Base-by-base conservation (phyloP, 306 rosid species). In the Prunus mume region DNA sequence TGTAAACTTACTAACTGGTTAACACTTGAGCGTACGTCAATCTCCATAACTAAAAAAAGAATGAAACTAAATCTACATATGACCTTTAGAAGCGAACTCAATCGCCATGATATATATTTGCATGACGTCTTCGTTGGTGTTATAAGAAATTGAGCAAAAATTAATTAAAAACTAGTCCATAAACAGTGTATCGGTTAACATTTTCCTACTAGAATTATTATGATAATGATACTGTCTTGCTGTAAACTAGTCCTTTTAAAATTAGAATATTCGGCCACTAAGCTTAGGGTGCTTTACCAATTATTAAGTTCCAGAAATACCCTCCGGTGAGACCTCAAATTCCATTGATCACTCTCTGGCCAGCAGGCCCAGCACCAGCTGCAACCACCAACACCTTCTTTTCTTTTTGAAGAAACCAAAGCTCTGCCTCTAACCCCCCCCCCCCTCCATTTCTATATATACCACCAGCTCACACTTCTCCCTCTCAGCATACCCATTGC, bases 351-450 rank as follows among this genome's bases (percentile, higher is more conserved):
- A 34, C 47, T 25, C 47, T 25, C 72, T 22, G 79, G 73, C 78
- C 80, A 70, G 76, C 77, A 73, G 69, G 50, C 28, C 75, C 57
- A 27, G 4, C 76, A 57, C 61, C 27, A 45, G 65, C 52, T 54
- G n/a, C 50, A 7, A 7, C 52, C 38, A 49, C 54, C 54, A 13
- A 13, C 52, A 49, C 17, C 65, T 2, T 25, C 3, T 60, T 24
- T 76, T 47, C 49, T 72, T 66, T 67, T 18, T 5, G 68, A 60
- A 69, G 75, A 76, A 78, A 78, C 82, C 82, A 78, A 77, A 5
- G 81, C 71, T 68, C 3, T 32, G 15, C 45, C 45, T 24, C 57
- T 49, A 18, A 28, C 15, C 4, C 2, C 12, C 7, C 2, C 12
- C 7, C 25, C 12, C 45, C 54, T 45, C 60, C 8, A 12, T 71